Conservation (phyloP, 176 grass and related monocot genomes). For the Puccinellia tenuiflora region DNA sequence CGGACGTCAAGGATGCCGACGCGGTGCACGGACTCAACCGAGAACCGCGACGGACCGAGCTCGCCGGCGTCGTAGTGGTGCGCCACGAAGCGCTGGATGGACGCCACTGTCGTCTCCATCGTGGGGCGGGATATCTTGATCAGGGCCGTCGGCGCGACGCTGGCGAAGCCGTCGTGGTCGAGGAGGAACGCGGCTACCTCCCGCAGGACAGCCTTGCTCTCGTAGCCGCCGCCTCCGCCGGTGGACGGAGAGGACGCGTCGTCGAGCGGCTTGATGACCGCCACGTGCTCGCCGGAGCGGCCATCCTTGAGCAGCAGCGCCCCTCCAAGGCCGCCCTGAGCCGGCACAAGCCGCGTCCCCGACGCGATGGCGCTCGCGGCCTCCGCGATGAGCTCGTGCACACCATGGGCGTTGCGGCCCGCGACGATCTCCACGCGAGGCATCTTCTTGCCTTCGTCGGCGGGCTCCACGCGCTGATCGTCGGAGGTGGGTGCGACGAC, state of each 20-base stretch:
- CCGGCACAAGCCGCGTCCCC: constrained; percentile 45
- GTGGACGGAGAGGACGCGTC: not conserved
- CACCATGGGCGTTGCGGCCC: constrained; percentile 33
- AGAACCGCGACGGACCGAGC: constrained; percentile 83
- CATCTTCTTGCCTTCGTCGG: constrained; percentile 16
- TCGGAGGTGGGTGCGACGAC: constrained; percentile 5
- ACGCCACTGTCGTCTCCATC: constrained; percentile 36
- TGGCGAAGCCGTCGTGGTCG: constrained; percentile 71
- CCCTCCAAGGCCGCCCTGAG: constrained; percentile 44
- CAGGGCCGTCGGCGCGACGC: constrained; percentile 67
- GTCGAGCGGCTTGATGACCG: constrained; percentile 71
- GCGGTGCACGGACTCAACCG: constrained; percentile 64
- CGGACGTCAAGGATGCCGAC: constrained; percentile 89
- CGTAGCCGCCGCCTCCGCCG: constrained; percentile 3
- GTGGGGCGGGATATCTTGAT: constrained; percentile 58
- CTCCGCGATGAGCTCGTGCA: constrained; percentile 69
- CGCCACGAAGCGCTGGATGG: constrained; percentile 76
- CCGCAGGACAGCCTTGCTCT: constrained; percentile 42
- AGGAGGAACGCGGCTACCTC: constrained; percentile 93
- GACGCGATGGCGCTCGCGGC: constrained; percentile 48
- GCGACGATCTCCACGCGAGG: constrained; percentile 52
- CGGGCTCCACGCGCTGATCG: not conserved
- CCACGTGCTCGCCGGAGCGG: constrained; percentile 54
- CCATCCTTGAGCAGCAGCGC: constrained; percentile 55
- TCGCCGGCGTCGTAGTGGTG: constrained; percentile 83